Evolutionary conservation across 1,139 yeast species (phyloP).

Genomic region (Hansenula sp.): DNA sequence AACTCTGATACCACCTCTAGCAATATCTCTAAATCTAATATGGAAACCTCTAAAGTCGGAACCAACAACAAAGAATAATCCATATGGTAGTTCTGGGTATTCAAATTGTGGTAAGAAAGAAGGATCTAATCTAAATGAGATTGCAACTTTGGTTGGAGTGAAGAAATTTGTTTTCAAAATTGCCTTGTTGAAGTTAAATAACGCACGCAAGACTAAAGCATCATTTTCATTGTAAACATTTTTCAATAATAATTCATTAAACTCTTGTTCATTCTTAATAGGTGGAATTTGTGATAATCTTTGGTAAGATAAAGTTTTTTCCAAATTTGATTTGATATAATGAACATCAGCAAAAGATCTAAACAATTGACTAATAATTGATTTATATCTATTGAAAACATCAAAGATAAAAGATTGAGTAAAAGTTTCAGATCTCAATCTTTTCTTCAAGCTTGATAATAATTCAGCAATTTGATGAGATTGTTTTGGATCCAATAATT

Average conservation of each 20-base stretch:
- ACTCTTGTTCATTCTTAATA: constrained; percentile 71
- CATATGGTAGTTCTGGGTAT: constrained; percentile 89
- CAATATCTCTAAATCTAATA: constrained; percentile 92
- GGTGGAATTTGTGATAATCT: constrained; percentile 75
- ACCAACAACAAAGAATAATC: constrained; percentile 94
- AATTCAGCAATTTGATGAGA: constrained; percentile 62
- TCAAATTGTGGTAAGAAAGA: constrained; percentile 77
- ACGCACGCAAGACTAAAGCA: constrained; percentile 74
- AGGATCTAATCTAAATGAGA: constrained; percentile 88
- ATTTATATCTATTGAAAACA: constrained; percentile 66
- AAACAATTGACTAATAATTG: constrained; percentile 76
- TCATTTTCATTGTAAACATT: constrained; percentile 79
- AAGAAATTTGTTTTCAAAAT: constrained; percentile 92
- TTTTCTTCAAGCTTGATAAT: constrained; percentile 74
- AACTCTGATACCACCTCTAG: constrained; percentile 97
- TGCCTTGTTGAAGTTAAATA: constrained; percentile 79
- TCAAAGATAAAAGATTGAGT: constrained; percentile 82
- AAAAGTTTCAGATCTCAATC: constrained; percentile 90
- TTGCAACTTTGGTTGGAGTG: constrained; percentile 90
- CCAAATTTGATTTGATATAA: constrained; percentile 54
- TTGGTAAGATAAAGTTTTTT: constrained; percentile 85
- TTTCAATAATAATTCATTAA: constrained; percentile 61
- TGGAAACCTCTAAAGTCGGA: constrained; percentile 98
- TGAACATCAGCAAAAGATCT: constrained; percentile 91
- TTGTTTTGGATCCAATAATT: constrained; percentile 51